phyloP scores from a whole-genome alignment of 208 protist genomes.

The Leishmania mexicana region DNA sequence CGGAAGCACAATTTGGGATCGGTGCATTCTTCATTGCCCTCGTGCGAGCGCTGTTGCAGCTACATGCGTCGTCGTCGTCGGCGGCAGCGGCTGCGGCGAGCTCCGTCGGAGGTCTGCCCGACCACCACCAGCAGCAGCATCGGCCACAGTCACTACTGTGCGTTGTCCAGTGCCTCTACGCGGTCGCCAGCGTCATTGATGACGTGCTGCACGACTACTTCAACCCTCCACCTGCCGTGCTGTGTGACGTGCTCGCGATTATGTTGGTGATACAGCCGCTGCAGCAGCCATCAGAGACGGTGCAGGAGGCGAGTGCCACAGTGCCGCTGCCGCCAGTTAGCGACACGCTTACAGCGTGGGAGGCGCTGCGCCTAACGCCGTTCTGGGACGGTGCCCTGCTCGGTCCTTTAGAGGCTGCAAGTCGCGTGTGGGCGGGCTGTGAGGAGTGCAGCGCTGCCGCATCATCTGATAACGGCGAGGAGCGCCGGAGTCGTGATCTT shows the following conservation, averaged over 20 bases:
- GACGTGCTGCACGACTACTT: slow-evolving; percentile 61
- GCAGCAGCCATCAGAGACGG: neutral
- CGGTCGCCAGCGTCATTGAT: slow-evolving; percentile 36
- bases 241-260: slow-evolving; percentile 41
- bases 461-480: neutral
- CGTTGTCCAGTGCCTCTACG: slow-evolving; percentile 37
- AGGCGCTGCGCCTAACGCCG: slow-evolving; percentile 12
- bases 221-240: slow-evolving; percentile 23
- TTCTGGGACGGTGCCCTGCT: slow-evolving; percentile 19
- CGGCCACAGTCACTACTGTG: slow-evolving; percentile 1
- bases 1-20: slow-evolving; percentile 45
- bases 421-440: slow-evolving; percentile 10
- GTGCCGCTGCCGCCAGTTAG: neutral
- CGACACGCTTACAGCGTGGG: slow-evolving; percentile 5
- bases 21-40: slow-evolving; percentile 41
- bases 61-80: slow-evolving; percentile 2
- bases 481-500: neutral
- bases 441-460: neutral
- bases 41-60: slow-evolving; percentile 33
- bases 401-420: slow-evolving; percentile 16
- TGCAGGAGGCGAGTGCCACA: neutral
- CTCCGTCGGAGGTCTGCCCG: neutral
- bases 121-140: neutral
- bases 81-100: neutral
- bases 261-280: slow-evolving; percentile 13